Evolutionary conservation across 768 basidiomycete genomes (phyloP).

Genomic region (Podaxis sp.): DNA sequence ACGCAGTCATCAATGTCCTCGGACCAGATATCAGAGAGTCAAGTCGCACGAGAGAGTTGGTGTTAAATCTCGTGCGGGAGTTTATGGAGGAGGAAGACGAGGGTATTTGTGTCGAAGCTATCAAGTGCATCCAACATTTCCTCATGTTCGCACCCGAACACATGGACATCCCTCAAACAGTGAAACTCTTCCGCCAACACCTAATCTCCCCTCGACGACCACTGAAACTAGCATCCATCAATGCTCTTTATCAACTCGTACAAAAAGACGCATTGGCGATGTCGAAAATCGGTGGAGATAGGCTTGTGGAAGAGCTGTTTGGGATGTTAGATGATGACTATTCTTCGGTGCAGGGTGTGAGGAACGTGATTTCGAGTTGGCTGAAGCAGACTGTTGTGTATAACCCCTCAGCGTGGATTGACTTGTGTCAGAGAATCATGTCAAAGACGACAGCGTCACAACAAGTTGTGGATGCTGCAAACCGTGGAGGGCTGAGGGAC

Average conservation of each 20-base stretch:
- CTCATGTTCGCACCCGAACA: slow-evolving; percentile 92
- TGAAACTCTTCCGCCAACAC: slow-evolving; percentile 74
- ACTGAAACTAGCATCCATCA: slow-evolving; percentile 91
- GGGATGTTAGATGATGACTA: slow-evolving; percentile 89
- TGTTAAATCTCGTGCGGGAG: slow-evolving; percentile 82
- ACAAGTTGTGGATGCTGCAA: slow-evolving; percentile 64
- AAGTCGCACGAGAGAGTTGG: slow-evolving; percentile 68
- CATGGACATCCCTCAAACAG: slow-evolving; percentile 77
- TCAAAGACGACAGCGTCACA: slow-evolving; percentile 86
- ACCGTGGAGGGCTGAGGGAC: slow-evolving; percentile 57
- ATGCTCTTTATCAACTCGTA: slow-evolving; percentile 94
- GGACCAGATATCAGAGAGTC: slow-evolving; percentile 96
- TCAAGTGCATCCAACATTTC: slow-evolving; percentile 95
- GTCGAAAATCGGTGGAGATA: slow-evolving; percentile 92
- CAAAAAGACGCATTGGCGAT: slow-evolving; percentile 91
- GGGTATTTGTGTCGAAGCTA: slow-evolving; percentile 87
- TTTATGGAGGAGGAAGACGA: slow-evolving; percentile 87
- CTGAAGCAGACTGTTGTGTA: slow-evolving; percentile 90
- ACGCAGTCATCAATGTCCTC: slow-evolving; percentile 89
- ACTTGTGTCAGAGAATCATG: slow-evolving; percentile 97
- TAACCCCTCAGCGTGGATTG: slow-evolving; percentile 97
- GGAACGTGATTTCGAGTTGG: slow-evolving; percentile 93
- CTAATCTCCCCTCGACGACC: slow-evolving; percentile 80
- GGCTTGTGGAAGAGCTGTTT: slow-evolving; percentile 91
- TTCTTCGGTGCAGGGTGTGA: slow-evolving; percentile 88